phyloP scores from a whole-genome alignment of 192 early-diverging fungal genomes.

The Coemansia sp. region DNA sequence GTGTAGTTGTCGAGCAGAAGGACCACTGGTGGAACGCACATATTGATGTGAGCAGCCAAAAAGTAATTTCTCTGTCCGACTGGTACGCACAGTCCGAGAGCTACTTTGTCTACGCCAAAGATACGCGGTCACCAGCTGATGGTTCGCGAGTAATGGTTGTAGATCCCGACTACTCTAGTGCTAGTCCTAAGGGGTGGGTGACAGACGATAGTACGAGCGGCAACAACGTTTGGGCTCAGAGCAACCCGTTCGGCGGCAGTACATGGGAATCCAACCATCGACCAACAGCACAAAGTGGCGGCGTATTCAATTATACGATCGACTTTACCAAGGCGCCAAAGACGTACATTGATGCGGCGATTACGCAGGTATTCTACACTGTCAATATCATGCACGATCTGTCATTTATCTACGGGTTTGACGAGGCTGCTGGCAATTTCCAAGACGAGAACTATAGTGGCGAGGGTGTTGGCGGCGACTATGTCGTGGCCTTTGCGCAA shows the following conservation, averaged over 20 bases:
- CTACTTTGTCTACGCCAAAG: constrained; percentile 84
- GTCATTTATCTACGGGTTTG: constrained; percentile 88
- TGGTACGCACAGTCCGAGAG: constrained; percentile 78
- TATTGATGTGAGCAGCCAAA: constrained; percentile 63
- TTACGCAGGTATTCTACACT: constrained; percentile 93
- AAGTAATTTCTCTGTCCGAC: constrained; percentile 74
- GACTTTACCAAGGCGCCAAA: constrained; percentile 68
- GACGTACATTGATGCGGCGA: constrained; percentile 77
- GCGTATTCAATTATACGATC: constrained; percentile 74
- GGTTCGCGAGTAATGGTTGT: constrained; percentile 61
- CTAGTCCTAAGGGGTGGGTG: constrained; percentile 71
- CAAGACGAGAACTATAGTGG: constrained; percentile 84
- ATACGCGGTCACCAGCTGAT: constrained; percentile 77
- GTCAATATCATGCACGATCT: constrained; percentile 93
- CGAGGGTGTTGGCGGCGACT: constrained; percentile 76
- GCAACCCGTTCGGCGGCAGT: constrained; percentile 71
- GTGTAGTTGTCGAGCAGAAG: constrained; percentile 78
- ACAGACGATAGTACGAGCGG: constrained; percentile 70
- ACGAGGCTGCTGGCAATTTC: constrained; percentile 93
- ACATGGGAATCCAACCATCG: constrained; percentile 78
- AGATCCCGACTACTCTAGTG: constrained; percentile 69
- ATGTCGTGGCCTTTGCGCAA: constrained; percentile 90
- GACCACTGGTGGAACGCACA: constrained; percentile 84
- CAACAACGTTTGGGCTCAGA: constrained; percentile 93
- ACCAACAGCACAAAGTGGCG: constrained; percentile 60